phyloP scores from a whole-genome alignment of 192 early-diverging fungal genomes.

The Coemansia sp. region DNA sequence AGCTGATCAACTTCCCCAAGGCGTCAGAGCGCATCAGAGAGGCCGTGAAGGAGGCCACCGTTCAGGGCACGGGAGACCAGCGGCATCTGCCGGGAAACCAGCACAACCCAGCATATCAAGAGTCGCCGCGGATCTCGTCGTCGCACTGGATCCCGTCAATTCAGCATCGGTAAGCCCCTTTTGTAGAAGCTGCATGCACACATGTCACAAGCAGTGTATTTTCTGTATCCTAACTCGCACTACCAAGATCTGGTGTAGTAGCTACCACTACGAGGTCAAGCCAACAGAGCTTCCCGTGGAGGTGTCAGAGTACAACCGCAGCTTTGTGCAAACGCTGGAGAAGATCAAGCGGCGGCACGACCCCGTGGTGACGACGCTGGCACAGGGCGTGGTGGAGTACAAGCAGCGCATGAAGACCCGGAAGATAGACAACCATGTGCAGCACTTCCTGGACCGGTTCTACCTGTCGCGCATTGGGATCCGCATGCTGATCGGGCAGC shows the following conservation, averaged over 20 bases:
- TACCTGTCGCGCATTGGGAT: constrained; percentile 99
- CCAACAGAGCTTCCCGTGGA: constrained; percentile 66
- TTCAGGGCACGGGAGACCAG: constrained; percentile 13
- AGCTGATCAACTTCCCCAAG: constrained; percentile 49
- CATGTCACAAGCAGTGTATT: no score
- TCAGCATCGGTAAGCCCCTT: constrained; percentile 43
- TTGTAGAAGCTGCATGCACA: background rate
- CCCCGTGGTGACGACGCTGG: constrained; percentile 89
- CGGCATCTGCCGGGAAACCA: constrained; percentile 40
- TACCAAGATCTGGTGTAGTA: constrained; percentile 21
- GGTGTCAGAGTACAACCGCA: constrained; percentile 76
- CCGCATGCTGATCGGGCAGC: constrained; percentile 94
- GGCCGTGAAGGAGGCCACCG: constrained; percentile 37
- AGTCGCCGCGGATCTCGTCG: constrained; percentile 19
- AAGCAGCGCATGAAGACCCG: constrained; percentile 62
- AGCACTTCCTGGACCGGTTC: constrained; percentile 93
- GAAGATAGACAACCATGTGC: constrained; percentile 74
- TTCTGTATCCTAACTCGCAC: background rate
- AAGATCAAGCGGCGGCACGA: constrained; percentile 92
- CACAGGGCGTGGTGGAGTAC: constrained; percentile 93
- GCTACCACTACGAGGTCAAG: constrained; percentile 54
- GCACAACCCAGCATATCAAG: constrained; percentile 21
- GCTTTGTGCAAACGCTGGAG: constrained; percentile 89
- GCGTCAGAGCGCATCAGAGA: constrained; percentile 44
- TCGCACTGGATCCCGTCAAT: constrained; percentile 58